Conservation (phyloP, 805 yeast genomes). For the Saccharomycopsis capsularis region DNA sequence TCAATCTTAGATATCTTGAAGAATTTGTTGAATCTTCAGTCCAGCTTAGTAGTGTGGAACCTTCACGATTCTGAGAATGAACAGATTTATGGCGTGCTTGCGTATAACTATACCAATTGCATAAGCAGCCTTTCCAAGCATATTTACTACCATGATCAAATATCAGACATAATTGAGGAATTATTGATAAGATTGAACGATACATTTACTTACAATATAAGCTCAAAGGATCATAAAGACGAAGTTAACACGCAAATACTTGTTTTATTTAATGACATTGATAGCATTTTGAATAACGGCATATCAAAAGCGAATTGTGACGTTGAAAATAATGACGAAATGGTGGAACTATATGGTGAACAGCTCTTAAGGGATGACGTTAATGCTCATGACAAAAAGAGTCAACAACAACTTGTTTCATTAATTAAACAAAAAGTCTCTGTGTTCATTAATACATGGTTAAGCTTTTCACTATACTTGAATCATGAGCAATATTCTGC, state of each 20-base stretch:
- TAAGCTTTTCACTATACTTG: slow-evolving; percentile 9
- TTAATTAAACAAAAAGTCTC: slow-evolving; percentile 11
- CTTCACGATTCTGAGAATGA: neutral
- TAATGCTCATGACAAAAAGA: neutral
- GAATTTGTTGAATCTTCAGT: slow-evolving; percentile 47
- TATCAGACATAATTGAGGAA: slow-evolving; percentile 72
- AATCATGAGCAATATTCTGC: neutral
- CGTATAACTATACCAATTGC: slow-evolving; percentile 34
- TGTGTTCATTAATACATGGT: slow-evolving; percentile 13
- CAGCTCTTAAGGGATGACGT: neutral
- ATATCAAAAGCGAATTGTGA: neutral
- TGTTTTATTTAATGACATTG: slow-evolving; percentile 7
- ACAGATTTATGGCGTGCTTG: neutral
- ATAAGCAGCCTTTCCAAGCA: slow-evolving; percentile 69
- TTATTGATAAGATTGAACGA: slow-evolving; percentile 39
- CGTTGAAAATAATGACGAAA: neutral
- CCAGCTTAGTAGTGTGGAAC: slow-evolving; percentile 19
- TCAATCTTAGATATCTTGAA: slow-evolving; percentile 75
- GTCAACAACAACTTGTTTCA: slow-evolving; percentile 3
- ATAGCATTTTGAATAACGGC: slow-evolving; percentile 6
- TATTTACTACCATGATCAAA: slow-evolving; percentile 80
- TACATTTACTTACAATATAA: neutral
- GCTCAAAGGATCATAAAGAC: neutral
- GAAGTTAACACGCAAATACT: neutral
- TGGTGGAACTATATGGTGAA: slow-evolving; percentile 12